Evolutionary conservation across 768 basidiomycete genomes (phyloP).

Genomic region (Brasilioporus rufonigricans): DNA sequence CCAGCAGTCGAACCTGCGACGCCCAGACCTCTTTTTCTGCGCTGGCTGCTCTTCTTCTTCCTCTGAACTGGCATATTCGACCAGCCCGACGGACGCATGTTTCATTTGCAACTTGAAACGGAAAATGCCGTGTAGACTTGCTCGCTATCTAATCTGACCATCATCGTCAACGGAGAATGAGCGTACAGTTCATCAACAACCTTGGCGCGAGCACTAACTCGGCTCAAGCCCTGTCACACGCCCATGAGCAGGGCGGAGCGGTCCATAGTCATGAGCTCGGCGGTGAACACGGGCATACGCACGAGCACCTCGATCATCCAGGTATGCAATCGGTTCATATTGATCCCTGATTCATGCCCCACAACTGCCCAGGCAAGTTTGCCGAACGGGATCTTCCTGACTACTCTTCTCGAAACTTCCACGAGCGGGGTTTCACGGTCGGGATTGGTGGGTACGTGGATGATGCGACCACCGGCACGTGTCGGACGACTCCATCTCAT

Average conservation of each 20-base stretch:
- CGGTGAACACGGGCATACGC: slow-evolving; percentile 90
- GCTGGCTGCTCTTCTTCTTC: slow-evolving; percentile 35
- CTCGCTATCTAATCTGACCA: slow-evolving; percentile 4
- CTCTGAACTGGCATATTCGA: slow-evolving; percentile 52
- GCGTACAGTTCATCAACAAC: slow-evolving; percentile 74
- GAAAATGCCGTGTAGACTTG: slow-evolving; percentile 7
- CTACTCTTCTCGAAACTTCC: slow-evolving; percentile 78
- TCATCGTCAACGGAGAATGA: slow-evolving; percentile 37
- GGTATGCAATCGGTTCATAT: slow-evolving; percentile 43
- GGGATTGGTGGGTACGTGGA: slow-evolving; percentile 93
- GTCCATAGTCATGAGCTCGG: slow-evolving; percentile 53
- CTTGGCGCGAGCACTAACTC: slow-evolving; percentile 41
- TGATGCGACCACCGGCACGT: neutral
- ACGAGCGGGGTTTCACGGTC: slow-evolving; percentile 92
- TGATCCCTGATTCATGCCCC: neutral
- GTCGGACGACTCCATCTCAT: no score
- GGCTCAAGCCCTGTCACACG: slow-evolving; percentile 32
- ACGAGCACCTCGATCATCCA: slow-evolving; percentile 88
- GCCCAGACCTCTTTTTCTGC: slow-evolving; percentile 43
- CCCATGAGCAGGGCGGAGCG: slow-evolving; percentile 46
- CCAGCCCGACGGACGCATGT: slow-evolving; percentile 33
- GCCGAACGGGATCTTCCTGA: slow-evolving; percentile 91
- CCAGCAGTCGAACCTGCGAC: neutral
- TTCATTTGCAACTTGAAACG: slow-evolving; percentile 22
- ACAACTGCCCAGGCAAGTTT: slow-evolving; percentile 66